These are phyloP conservation scores for Lasiodiplodia sp. DNA, from an alignment of 2,329 filamentous ascomycete species.

Conservation along the genomic window DNA sequence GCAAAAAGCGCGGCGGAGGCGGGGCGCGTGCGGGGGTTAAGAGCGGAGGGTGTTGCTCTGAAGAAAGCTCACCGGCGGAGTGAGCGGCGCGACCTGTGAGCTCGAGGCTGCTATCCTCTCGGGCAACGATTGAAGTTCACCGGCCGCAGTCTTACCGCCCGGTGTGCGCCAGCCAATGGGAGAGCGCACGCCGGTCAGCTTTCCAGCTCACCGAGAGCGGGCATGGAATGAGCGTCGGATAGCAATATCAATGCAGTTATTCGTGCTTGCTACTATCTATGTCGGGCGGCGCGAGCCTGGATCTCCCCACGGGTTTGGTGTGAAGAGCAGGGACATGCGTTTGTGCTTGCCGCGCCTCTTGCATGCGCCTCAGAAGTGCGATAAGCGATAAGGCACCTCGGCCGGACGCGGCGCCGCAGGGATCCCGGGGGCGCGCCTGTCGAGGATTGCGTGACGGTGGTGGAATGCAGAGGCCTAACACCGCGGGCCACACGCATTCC, in stretches of 20 bases:
- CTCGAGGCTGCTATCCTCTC: neutral
- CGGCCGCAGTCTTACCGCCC: constrained; percentile 15
- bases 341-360: constrained; percentile 8
- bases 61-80: constrained; percentile 7
- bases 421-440: neutral
- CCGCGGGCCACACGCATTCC: constrained; percentile 10
- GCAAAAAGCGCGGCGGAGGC: constrained; percentile 1
- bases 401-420: constrained; percentile 16
- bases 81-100: constrained; percentile 13
- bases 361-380: neutral
- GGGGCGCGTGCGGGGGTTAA: constrained; percentile 1
- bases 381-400: constrained; percentile 22
- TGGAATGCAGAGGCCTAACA: constrained; percentile 14
- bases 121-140: neutral
- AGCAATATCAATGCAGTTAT: neutral
- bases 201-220: neutral
- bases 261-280: too few species aligned
- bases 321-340: neutral
- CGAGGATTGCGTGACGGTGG: constrained; percentile 13
- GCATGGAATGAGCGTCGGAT: neutral
- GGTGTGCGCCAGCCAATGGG: constrained; percentile 19
- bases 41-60: neutral
- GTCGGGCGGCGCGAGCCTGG: neutral
- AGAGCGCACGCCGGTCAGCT: constrained; percentile 1
- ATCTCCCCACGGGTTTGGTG: neutral